Base-by-base conservation (phyloP, 2,329 filamentous ascomycete species). In the Penicillium sp. region DNA sequence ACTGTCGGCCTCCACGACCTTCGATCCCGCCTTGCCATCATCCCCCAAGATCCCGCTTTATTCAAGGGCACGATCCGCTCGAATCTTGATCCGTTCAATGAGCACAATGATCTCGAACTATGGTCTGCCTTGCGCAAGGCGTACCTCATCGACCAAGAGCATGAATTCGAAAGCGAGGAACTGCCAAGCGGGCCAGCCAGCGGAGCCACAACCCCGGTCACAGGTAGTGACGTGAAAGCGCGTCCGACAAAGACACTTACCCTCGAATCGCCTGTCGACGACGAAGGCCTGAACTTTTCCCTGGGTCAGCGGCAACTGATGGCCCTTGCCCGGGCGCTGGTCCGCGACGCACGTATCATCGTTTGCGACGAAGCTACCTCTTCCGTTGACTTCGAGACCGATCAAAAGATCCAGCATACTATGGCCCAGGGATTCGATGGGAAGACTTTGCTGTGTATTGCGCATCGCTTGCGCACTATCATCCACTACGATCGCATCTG, bases 281-380 rank as follows among this genome's bases (percentile, higher is more conserved):
- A 97, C 71, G 93, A 97, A 76, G 94, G 94, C 0, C 82, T 96
- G 60, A 97, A 97, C 76, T 97, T 96, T 79, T 96, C 91, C 0
- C 87, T 97, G 10, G 93, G 93, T 7, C 93, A 97, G 77, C 86
- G 94, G 3, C 94, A 97, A 75, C 84, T 97, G 48, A 96, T 97
- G 89, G 94, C 94, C 1, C 82, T 99, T 1, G 92, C 92, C 0
- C 87, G 94, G 0, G 94, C 94, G 0, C 84, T 99, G 2, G 93
- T 97, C 5, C 87, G 93, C 38, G 86, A 88, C 43, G 89, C 88
- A 0, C 91, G 89, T 66, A 97, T 97, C 75, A 97, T 97, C 66
- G 88, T 99, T 49, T 97, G 93, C 75, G 94, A 99, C 78, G 94
- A 99, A 75, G 94, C 94, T 1, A 99, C 94, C 0, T 91, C 88